Evolutionary conservation across 108 stramenopile genomes (phyloP), one percentile per base, ranked within the genome.

Genomic region (Asterionellopsis glacialis): DNA sequence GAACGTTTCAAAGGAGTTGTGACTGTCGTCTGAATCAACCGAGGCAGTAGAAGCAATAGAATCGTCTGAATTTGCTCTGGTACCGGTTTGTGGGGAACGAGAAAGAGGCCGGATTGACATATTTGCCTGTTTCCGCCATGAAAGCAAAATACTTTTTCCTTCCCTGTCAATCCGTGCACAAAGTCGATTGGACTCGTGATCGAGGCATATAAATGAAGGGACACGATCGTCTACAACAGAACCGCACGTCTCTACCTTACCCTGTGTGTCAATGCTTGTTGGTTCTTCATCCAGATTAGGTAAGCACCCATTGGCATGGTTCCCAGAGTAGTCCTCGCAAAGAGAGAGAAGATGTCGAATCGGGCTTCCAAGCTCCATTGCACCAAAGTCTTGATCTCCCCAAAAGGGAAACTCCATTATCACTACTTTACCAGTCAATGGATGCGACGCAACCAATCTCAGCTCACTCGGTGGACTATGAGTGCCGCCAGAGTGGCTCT

Each of bases 391-490:
- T 19, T 75, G 71, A 58, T 92, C 87, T 22, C 91, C 88, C 83
- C 83, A 88, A 42, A 93, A 65, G 12, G 88, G 91, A 67, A 93
- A 83, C 54, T 89, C 86, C 60, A 93, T 81, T 19, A 82, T 52
- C 41, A 75, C 69, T 9, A 88, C 15, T 42, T 78, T 64, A 21
- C 75, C 80, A 23, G 48, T 56, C 14, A 43, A 45, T 7, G 75
- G 67, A 71, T 89, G 82, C 11, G 80, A 76, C 0, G 82, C 64
- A 5, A 74, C 72, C 7, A 93, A 70, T 24, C 88, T 76, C 38
- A 93, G 57, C 55, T 93, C 91, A 3, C 73, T 79, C 10, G 91
- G 91, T 24, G 91, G 91, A 38, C 74, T 72, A 56, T 89, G 88
- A 11, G 82, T 81, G 9, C 86, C 87, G 16, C 87, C 84, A 49